phyloP scores from a whole-genome alignment of 2,329 filamentous ascomycete species.

The Xylariales sp. region DNA sequence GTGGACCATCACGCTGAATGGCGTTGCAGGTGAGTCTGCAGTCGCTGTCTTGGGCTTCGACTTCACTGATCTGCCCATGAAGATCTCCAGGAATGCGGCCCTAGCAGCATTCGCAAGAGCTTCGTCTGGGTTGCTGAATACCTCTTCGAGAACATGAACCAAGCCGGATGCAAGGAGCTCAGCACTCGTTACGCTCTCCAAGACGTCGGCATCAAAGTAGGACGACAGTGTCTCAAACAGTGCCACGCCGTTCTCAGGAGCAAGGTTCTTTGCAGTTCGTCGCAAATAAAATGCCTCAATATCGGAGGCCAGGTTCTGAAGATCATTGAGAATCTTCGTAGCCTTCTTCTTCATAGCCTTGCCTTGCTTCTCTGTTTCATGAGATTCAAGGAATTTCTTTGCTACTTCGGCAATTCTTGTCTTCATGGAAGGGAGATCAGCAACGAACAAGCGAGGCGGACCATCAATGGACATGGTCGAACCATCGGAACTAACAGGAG shows the following conservation, averaged over 20 bases:
- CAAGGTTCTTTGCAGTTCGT: constrained; percentile 40
- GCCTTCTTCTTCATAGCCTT: constrained; percentile 76
- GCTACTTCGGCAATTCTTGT: constrained; percentile 72
- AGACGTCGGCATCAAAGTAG: constrained; percentile 82
- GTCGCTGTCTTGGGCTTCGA: constrained; percentile 60
- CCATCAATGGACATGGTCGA: constrained; percentile 62
- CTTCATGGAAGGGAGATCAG: constrained; percentile 55
- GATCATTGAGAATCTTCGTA: constrained; percentile 64
- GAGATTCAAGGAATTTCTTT: constrained; percentile 75
- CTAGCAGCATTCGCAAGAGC: constrained; percentile 62
- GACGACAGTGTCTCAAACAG: constrained; percentile 73
- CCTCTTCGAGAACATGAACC: constrained; percentile 74
- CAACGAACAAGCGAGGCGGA: constrained; percentile 42
- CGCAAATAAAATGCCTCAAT: constrained; percentile 67
- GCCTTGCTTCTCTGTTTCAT: constrained; percentile 71
- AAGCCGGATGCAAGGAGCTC: constrained; percentile 89
- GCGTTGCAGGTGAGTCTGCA: constrained; percentile 67
- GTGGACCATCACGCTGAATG: constrained; percentile 85
- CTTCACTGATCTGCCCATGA: constrained; percentile 74
- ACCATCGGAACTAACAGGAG: constrained; percentile 60
- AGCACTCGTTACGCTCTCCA: constrained; percentile 92
- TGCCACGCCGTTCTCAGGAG: constrained; percentile 49
- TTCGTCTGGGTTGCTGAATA: constrained; percentile 71
- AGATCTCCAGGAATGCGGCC: constrained; percentile 81
- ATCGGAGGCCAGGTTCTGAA: constrained; percentile 67